Evolutionary conservation across 805 yeast genomes (phyloP), one percentile per base, ranked within the genome.

Genomic region (Candida xyloterini): DNA sequence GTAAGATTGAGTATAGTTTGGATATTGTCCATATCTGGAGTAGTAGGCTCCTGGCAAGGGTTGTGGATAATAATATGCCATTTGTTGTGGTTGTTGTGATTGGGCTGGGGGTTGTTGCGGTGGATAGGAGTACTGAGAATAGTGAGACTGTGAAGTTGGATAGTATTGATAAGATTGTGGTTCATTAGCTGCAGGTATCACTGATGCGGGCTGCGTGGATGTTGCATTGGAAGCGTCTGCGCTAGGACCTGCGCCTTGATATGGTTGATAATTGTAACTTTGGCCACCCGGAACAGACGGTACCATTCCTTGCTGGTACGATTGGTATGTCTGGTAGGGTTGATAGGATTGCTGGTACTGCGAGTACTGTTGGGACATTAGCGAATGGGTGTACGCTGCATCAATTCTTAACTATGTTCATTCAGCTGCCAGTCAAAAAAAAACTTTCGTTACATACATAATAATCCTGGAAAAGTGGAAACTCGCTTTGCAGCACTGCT

Each of bases 41-140:
- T 45, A 47, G 41, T 44, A 42, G 24, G 43, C 46, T 13, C 35
- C 38, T 7, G 45, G 47, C 3, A 36, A 44, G 3, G 44, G 48
- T 26, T 43, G 51, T 5, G 44, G 33, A 27, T 43, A 47, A 30
- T 47, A 43, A 36, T 43, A 43, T 10, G 25, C 45, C 36, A 38
- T 35, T 27, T 34, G 51, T 36, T 40, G 53, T 15, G 42, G 46
- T 31, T 39, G 51, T 10, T 33, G 44, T 23, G 46, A 43, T 29
- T 36, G 50, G 11, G 42, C 29, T 4, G 42, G 43, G 10, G 44
- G 47, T 33, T 46, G 55, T 3, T 33, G 42, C 6, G 42, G 38
- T 15, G 44, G 36, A 27, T 47, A 44, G 15, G 47, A 33, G 31
- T 46, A 48, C 26, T 47, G 53, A 15, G 51, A 41, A 31, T 50